Conservation (phyloP, 768 basidiomycete species). For the Amanita rubescens region DNA sequence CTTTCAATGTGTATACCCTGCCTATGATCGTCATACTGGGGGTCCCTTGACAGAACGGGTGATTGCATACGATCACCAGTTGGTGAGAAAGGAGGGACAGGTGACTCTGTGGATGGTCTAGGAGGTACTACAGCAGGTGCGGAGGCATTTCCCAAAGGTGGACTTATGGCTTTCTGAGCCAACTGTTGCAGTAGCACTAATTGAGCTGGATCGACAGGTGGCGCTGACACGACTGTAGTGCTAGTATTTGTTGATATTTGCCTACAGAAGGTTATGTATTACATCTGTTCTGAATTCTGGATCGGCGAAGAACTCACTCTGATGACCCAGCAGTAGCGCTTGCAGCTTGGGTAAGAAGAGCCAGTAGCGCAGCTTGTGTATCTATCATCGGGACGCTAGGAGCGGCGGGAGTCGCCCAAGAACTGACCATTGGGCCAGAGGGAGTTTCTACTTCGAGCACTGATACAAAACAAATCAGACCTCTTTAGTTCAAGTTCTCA, state of each 20-base stretch:
- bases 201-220: conserved; percentile 30
- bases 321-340: conserved; percentile 29
- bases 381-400: conserved; percentile 27
- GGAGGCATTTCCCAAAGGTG: conserved; percentile 25
- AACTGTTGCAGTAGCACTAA: conserved; percentile 73
- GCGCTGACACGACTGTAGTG: not conserved
- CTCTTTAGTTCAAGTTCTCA: conserved; percentile 63
- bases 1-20: conserved; percentile 39
- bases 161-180: conserved; percentile 44
- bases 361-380: conserved; percentile 60
- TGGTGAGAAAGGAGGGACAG: conserved; percentile 23
- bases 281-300: conserved; percentile 45
- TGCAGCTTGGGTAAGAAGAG: conserved; percentile 62
- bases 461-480: conserved; percentile 55
- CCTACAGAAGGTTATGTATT: conserved; percentile 27
- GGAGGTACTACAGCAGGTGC: conserved; percentile 20
- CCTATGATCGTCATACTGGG: conserved; percentile 29
- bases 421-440: conserved; percentile 25
- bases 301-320: conserved; percentile 7
- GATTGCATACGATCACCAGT: conserved; percentile 29
- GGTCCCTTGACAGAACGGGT: conserved; percentile 35
- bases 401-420: conserved; percentile 27
- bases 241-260: conserved; percentile 50
- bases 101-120: conserved; percentile 4
- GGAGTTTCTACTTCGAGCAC: conserved; percentile 39